Evolutionary conservation across 2,329 filamentous ascomycete genomes (phyloP).

Genomic region (Claviceps humidiphila): DNA sequence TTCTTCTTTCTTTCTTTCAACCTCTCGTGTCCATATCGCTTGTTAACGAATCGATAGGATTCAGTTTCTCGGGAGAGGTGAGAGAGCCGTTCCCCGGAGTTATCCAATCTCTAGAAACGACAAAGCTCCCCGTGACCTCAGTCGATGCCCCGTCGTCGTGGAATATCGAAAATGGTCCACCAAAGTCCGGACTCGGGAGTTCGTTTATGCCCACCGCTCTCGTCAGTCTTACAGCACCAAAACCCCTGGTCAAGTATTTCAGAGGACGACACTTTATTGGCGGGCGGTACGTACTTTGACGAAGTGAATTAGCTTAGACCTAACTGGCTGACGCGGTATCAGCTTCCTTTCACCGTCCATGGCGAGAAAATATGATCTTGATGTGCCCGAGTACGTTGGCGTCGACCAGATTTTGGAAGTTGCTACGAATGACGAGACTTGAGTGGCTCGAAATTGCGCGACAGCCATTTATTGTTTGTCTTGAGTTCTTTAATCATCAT

Average conservation of each 20-base stretch:
- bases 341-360: constrained; percentile 70
- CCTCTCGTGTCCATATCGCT: no score
- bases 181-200: constrained; percentile 60
- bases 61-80: constrained; percentile 84
- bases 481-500: neutral
- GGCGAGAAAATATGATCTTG: constrained; percentile 74
- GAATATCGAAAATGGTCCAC: constrained; percentile 82
- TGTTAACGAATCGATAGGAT: constrained; percentile 38
- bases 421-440: constrained; percentile 37
- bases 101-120: constrained; percentile 62
- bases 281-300: constrained; percentile 45
- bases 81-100: constrained; percentile 82
- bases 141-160: constrained; percentile 92
- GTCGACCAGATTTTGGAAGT: constrained; percentile 84
- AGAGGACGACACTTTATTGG: constrained; percentile 83
- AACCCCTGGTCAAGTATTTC: constrained; percentile 76
- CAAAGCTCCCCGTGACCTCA: constrained; percentile 64
- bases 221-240: constrained; percentile 84
- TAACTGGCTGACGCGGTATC: constrained; percentile 7
- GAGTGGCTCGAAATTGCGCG: constrained; percentile 8
- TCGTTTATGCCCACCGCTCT: constrained; percentile 69
- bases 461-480: no score
- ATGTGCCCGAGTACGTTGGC: constrained; percentile 70
- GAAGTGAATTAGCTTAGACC: neutral
- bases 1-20: neutral